phyloP scores from a whole-genome alignment of 352 stramenopile species.

The Sclerospora graminicola region DNA sequence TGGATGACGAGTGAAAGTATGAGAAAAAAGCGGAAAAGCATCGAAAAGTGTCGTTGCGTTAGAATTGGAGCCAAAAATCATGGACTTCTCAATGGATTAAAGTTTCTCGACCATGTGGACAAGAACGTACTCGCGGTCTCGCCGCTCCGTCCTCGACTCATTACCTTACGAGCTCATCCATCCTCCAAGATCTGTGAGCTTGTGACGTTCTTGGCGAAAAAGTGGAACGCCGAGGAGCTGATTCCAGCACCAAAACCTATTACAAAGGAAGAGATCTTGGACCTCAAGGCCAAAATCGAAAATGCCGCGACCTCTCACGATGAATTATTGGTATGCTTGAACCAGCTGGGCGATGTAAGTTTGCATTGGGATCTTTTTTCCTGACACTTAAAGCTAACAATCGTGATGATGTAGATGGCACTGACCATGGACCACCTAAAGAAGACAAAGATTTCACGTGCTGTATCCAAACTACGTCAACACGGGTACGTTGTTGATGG shows the following conservation, averaged over 20 bases:
- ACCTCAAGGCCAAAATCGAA: slow-evolving; percentile 47
- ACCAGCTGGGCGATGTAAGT: slow-evolving; percentile 35
- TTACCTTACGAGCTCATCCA: slow-evolving; percentile 27
- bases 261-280: slow-evolving; percentile 42
- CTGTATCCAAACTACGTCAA: slow-evolving; percentile 56
- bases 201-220: slow-evolving; percentile 31
- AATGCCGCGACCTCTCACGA: slow-evolving; percentile 46
- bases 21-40: slow-evolving; percentile 3
- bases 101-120: slow-evolving; percentile 20
- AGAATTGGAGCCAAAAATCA: slow-evolving; percentile 30
- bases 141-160: slow-evolving; percentile 23
- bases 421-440: slow-evolving; percentile 54
- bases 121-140: slow-evolving; percentile 24
- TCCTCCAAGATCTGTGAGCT: slow-evolving; percentile 19
- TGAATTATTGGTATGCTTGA: slow-evolving; percentile 46
- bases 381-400: not conserved
- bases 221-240: slow-evolving; percentile 38
- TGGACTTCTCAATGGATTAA: slow-evolving; percentile 24
- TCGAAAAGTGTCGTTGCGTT: slow-evolving; percentile 31
- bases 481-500: slow-evolving; percentile 41
- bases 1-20: too few species aligned
- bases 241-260: slow-evolving; percentile 39
- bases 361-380: not conserved
- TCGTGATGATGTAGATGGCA: slow-evolving; percentile 29
- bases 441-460: slow-evolving; percentile 51